A percentile compares a stretch with the other conserved stretches of the same genome.
Evolutionary conservation across 495 filamentous ascomycete species (phyloP).

Genomic region (Niebla homalea): DNA sequence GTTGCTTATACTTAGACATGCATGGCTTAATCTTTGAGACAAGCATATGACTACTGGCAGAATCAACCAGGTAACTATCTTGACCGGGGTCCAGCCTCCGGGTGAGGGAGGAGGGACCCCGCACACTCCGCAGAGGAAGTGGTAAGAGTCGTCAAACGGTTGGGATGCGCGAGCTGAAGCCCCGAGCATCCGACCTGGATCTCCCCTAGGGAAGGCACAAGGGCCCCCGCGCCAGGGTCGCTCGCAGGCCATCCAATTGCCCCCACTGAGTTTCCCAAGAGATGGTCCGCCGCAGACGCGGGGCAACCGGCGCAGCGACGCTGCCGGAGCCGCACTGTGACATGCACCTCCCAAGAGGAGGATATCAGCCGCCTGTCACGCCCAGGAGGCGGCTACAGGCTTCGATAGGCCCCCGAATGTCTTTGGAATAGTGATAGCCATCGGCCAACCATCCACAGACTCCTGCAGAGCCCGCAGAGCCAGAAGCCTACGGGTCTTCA

Average conservation of each 20-base stretch:
- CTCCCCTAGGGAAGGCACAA: constrained; percentile 15
- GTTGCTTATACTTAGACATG: constrained; percentile 60
- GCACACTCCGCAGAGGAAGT: too few relatives aligned
- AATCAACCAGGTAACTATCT: constrained; percentile 57
- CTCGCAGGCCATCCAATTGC: constrained; percentile 30
- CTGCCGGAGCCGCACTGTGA: constrained; percentile 14
- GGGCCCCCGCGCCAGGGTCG: constrained; percentile 3
- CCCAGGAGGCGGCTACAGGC: constrained; percentile 22
- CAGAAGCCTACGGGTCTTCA: constrained; percentile 16
- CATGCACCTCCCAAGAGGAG: constrained; percentile 29
- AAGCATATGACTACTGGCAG: constrained; percentile 61
- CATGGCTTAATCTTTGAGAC: constrained; percentile 64
- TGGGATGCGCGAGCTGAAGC: constrained; percentile 10
- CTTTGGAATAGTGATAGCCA: constrained; percentile 29
- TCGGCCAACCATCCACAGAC: constrained; percentile 39
- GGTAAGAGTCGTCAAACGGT: constrained; percentile 13
- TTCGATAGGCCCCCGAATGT: constrained; percentile 29
- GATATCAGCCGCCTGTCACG: constrained; percentile 21
- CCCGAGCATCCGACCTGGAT: constrained; percentile 13
- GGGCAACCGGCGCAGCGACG: not conserved
- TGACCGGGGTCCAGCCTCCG: constrained; percentile 20
- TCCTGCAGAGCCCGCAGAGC: constrained; percentile 24
- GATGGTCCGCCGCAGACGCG: constrained; percentile 24
- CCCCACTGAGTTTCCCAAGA: constrained; percentile 34
- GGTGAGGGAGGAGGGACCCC: constrained; percentile 9